Base-by-base conservation (phyloP, 306 rosid genomes). In the Potentilla sterilis region DNA sequence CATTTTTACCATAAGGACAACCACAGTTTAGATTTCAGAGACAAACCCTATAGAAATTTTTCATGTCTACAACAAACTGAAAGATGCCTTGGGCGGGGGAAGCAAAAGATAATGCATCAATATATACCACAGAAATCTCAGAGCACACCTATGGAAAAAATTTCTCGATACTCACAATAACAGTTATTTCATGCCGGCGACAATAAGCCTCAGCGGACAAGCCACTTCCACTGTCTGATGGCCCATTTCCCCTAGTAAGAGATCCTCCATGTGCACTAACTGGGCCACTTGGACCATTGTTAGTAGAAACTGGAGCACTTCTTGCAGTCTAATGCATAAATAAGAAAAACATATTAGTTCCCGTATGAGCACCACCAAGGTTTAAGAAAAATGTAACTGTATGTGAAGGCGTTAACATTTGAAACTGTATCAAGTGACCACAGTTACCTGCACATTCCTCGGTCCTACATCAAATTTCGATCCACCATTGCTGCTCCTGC, bases 151-250 rank as follows among this genome's bases (percentile, higher is more conserved):
- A 65, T 21, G 51, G 48, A 65, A 48, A 57, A 59, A 38, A 57
- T 37, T 28, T 46, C 34, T 38, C 15, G 35, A 64, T 69, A 87
- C 98, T 92, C 78, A 96, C 99, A 75, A 81, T 34, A 77, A 84
- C 89, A 83, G 92, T 73, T 70, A 96, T 96, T 86, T 96, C 99
- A 86, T 96, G 98, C 57, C 86, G 88, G 21, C 82, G 93, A 57
- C 98, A 85, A 82, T 90, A 96, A 66, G 97, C 37, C 74, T 90
- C 97, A 2, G 96, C 79, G 28, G 97, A 84, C 83, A 92, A 65
- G 72, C 87, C 92, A 73, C 82, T 85, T 83, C 89, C 98, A 32
- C 79, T 86, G 80, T 90, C 97, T 40, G 86, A 80, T 73, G 82
- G 55, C 74, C 81, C 92, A 9, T 83, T 85, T 63, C 69, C 88